Conservation (phyloP, 2,329 filamentous ascomycete genomes). For the Nemania diffusa region DNA sequence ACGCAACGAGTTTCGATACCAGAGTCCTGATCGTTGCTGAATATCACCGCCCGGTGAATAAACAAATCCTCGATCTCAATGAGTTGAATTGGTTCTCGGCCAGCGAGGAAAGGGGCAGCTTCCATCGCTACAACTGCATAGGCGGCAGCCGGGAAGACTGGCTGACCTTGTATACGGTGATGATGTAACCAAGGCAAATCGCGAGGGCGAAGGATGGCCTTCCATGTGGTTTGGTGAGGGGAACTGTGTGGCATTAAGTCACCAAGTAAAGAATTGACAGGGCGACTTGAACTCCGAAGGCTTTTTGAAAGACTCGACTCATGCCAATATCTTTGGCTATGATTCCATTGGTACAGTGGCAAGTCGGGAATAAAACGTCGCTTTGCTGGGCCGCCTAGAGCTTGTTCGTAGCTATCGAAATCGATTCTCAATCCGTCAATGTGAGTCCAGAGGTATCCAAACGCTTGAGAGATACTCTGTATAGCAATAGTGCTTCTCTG, state of each 20-base stretch:
- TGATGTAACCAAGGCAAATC: not conserved
- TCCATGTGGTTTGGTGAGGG: not conserved
- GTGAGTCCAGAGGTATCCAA: not conserved
- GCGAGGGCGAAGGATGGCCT: not conserved
- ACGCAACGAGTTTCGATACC: not conserved
- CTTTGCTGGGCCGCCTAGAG: not conserved
- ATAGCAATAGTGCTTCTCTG: not conserved
- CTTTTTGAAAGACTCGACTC: too few species aligned
- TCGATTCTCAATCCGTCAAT: too few species aligned
- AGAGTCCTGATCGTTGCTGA: not conserved
- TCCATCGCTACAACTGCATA: not conserved
- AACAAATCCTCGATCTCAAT: not conserved
- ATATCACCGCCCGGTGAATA: not conserved
- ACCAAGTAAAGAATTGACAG: not conserved
- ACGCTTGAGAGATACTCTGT: not conserved
- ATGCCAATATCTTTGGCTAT: not conserved
- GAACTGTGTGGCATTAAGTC: not conserved
- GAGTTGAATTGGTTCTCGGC: not conserved
- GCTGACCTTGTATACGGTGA: not conserved
- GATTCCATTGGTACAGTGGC: slow-evolving; percentile 1
- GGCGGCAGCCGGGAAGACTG: slow-evolving; percentile 3
- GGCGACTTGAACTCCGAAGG: too few species aligned
- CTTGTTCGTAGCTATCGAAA: not conserved
- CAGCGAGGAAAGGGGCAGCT: not conserved
- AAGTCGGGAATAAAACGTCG: not conserved